Evolutionary conservation across 306 rosid genomes (phyloP).

Genomic region (Glycyrrhiza uralensis): DNA sequence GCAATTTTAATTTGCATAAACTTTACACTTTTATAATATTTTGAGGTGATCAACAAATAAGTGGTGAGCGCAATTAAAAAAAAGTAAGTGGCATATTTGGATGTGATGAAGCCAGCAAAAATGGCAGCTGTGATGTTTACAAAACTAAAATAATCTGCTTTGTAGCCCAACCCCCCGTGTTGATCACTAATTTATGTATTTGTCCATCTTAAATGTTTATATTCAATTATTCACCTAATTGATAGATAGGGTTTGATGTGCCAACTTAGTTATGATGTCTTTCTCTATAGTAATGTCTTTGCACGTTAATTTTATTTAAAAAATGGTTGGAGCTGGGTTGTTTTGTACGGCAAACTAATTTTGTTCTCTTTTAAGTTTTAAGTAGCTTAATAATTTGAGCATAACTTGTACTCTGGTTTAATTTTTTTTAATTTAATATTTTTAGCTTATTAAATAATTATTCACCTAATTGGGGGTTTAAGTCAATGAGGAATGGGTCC

Average conservation of each 20-base stretch:
- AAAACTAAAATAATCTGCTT: neutral
- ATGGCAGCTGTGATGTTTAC: conserved; percentile 24
- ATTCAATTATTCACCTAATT: conserved; percentile 17
- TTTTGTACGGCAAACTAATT: too few relatives aligned
- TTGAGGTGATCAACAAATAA: neutral
- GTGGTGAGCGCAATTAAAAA: conserved; percentile 25
- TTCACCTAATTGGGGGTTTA: conserved; percentile 14
- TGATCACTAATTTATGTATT: neutral
- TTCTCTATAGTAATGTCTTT: too few relatives aligned
- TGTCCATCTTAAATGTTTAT: conserved; percentile 9
- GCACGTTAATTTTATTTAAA: too few relatives aligned
- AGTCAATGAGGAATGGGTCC: neutral
- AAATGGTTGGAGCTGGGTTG: too few relatives aligned
- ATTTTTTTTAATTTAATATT: too few relatives aligned
- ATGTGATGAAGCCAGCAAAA: conserved; percentile 13
- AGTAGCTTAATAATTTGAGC: too few relatives aligned
- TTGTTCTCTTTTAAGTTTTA: too few relatives aligned
- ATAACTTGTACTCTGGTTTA: too few relatives aligned
- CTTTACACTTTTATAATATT: conserved; percentile 24
- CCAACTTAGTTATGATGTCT: too few relatives aligned
- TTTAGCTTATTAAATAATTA: too few relatives aligned
- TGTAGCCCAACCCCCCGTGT: neutral
- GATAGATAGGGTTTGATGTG: too few relatives aligned
- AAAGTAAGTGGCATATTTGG: neutral
- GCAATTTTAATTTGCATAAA: neutral